A percentile compares a stretch with the other conserved stretches of the same genome.
Conservation (phyloP, 2,329 filamentous ascomycete genomes). For the Fusarium denticulatum region DNA sequence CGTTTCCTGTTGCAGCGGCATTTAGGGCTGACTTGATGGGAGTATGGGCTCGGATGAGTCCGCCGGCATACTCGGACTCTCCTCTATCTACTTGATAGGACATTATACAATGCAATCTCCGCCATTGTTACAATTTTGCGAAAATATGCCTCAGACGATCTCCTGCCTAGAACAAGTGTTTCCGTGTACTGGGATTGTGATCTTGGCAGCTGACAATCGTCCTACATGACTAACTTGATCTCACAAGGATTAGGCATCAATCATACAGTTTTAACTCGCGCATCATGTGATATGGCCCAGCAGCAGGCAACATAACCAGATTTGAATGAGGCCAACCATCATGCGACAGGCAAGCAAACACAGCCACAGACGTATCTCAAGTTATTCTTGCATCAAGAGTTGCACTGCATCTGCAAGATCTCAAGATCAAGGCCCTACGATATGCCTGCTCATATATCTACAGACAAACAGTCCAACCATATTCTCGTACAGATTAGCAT, state of each 20-base stretch:
- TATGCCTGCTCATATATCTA: not conserved
- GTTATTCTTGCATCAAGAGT: not conserved
- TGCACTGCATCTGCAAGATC: not conserved
- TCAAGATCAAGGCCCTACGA: slow-evolving; percentile 5
- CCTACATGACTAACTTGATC: not conserved
- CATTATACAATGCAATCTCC: too few relatives aligned
- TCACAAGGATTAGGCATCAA: slow-evolving; percentile 23
- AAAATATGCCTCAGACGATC: not conserved
- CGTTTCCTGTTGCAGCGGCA: slow-evolving; percentile 42
- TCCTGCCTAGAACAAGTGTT: not conserved
- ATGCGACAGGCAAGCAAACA: slow-evolving; percentile 12
- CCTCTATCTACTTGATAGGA: not conserved
- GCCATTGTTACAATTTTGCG: not conserved
- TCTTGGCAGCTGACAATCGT: slow-evolving; percentile 12
- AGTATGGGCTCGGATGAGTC: slow-evolving; percentile 33
- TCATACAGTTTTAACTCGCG: not conserved
- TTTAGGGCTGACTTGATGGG: slow-evolving; percentile 36
- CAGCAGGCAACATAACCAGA: slow-evolving; percentile 9
- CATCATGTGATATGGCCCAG: slow-evolving; percentile 26
- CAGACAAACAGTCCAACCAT: not conserved
- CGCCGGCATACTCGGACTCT: not conserved
- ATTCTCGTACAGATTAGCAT: not conserved
- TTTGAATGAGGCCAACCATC: not conserved
- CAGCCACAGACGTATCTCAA: not conserved
- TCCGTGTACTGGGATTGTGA: not conserved